Evolutionary conservation across 441 rosid genomes (phyloP), one percentile per base, ranked within the genome.

Genomic region (Breynia disticha): DNA sequence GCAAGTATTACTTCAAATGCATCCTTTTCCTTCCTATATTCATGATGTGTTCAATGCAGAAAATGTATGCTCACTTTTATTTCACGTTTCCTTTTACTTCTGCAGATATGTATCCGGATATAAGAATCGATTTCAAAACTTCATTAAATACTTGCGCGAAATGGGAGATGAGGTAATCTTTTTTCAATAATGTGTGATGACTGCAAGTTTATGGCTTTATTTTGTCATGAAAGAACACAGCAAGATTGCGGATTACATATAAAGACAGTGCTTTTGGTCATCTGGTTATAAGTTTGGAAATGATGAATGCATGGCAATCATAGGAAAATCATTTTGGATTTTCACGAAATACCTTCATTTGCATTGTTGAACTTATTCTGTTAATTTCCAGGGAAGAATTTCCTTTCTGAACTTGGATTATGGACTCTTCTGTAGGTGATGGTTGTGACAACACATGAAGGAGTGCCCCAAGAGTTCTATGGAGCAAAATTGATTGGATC

Each of bases 371-470:
- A 37, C 48, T 28, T 16, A 21, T 41, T 53, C 35, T 46, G 46
- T 49, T 19, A 8, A 13, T 6, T 11, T 28, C 35, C 8, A 9
- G 35, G 8, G 3, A 4, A 28, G 35, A 28, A 28, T 28, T 28
- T 28, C 35, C 35, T 28, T 9, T 4, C 35, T 28, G 35, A 9
- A 28, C 8, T n/a, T 52, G 43, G 15, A 52, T 35, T 14, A 13
- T 16, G 16, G 19, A 13, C 11, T 2, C 12, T 6, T 12, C 12
- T 38, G 48, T 63, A 91, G 98, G 98, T 88, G 62, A 72, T 91
- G 77, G 96, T 91, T 10, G 94, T 91, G 59, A 91, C 98, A 5
- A 91, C 98, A 56, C 97, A 91, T 55, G 95, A 91, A 79, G 98
- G 98, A 70, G 98, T 91, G 38, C 97, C 98, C 0, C 67, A 75